phyloP scores from a whole-genome alignment of 352 stramenopile genomes.

The Globisporangium spinosum region DNA sequence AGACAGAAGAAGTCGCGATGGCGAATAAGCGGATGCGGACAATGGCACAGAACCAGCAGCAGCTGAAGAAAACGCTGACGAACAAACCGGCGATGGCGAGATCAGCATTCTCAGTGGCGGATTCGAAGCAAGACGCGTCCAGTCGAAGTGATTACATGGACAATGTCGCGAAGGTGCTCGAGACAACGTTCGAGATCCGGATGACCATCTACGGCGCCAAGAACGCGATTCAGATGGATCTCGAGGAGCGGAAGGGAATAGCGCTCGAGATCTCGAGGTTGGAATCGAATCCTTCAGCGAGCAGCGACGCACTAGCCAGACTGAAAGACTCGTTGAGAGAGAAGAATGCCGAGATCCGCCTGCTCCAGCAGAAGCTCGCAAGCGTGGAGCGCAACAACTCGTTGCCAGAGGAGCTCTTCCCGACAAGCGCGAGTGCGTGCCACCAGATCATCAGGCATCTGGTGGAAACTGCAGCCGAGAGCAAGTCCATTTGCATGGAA shows the following conservation, averaged over 20 bases:
- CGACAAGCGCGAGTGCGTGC: conserved; percentile 31
- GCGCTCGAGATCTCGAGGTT: conserved; percentile 36
- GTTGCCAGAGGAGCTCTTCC: conserved; percentile 40
- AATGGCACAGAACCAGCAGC: conserved; percentile 27
- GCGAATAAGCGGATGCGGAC: conserved; percentile 45
- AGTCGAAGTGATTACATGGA: conserved; percentile 23
- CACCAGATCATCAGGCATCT: conserved; percentile 55
- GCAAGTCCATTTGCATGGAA: conserved; percentile 30
- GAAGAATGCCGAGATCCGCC: conserved; percentile 55
- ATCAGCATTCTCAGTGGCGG: not conserved
- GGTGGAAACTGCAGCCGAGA: conserved; percentile 40
- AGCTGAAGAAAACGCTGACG: conserved; percentile 26
- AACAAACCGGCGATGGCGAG: conserved; percentile 3
- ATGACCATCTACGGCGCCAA: conserved; percentile 47
- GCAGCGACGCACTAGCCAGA: conserved; percentile 22
- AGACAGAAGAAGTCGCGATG: conserved; percentile 42
- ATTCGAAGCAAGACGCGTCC: not conserved
- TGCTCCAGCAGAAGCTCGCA: conserved; percentile 60
- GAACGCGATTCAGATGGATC: conserved; percentile 41
- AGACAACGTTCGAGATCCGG: conserved; percentile 40
- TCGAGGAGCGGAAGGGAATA: conserved; percentile 51
- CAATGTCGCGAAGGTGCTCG: conserved; percentile 28
- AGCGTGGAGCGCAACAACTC: conserved; percentile 47
- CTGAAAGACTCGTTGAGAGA: conserved; percentile 36
- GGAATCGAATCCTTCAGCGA: conserved; percentile 19